Percentiles rank a stretch among this genome's conserved stretches.
phyloP scores from a whole-genome alignment of 2,329 filamentous ascomycete genomes.

The Epicoccum nigrum region DNA sequence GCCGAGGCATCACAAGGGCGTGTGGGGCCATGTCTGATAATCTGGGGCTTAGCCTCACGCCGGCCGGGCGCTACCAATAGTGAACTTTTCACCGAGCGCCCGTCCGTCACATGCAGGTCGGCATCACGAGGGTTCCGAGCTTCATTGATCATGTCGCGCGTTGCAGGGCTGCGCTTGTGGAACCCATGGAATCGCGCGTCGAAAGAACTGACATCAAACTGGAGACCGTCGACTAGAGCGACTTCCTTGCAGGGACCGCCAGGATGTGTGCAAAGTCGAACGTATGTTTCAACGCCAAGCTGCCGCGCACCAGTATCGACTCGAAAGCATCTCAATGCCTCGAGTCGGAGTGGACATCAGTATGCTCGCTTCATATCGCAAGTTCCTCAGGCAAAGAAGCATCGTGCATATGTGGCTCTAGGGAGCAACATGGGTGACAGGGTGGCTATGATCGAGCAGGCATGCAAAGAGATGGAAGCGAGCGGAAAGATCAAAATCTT shows the following conservation, averaged over 20 bases:
- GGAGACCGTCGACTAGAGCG: background rate
- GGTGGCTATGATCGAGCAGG: conserved; percentile 81
- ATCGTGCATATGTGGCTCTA: conserved; percentile 78
- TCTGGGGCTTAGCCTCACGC: conserved; percentile 13
- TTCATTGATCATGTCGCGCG: conserved; percentile 11
- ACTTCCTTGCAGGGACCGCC: background rate
- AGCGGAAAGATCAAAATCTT: conserved; percentile 72
- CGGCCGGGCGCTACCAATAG: conserved; percentile 10
- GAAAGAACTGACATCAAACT: background rate
- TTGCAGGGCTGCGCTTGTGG: conserved; percentile 3
- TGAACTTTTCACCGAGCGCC: conserved; percentile 16
- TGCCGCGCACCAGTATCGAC: background rate
- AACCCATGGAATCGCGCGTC: background rate
- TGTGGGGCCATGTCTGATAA: conserved; percentile 7
- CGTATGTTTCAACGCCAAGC: background rate
- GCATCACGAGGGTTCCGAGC: conserved; percentile 6
- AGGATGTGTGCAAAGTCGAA: conserved; percentile 2
- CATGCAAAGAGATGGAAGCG: conserved; percentile 76
- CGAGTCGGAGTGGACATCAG: background rate
- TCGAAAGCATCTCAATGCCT: background rate
- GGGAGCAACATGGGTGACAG: conserved; percentile 93
- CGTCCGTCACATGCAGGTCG: conserved; percentile 29
- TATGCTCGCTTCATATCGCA: conserved; percentile 19
- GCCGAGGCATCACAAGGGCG: conserved; percentile 36
- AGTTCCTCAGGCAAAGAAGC: conserved; percentile 25